Evolutionary conservation across 768 basidiomycete genomes (phyloP).

Genomic region (Pleurotus pulmonarius): DNA sequence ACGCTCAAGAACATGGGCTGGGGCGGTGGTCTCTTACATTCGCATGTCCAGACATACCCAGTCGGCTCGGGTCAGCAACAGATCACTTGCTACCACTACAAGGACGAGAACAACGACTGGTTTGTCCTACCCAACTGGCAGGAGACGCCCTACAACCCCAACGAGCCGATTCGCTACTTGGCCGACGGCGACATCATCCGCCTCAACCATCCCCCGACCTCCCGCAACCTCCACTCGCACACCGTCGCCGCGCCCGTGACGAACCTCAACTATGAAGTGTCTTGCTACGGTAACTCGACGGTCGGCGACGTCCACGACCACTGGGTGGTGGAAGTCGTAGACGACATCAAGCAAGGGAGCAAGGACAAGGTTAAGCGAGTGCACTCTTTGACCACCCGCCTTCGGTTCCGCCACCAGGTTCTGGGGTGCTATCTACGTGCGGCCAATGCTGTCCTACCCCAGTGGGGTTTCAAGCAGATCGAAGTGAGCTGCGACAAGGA

Average conservation of each 20-base stretch:
- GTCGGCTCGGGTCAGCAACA: constrained; percentile 92
- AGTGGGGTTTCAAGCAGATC: constrained; percentile 99
- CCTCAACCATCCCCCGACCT: constrained; percentile 77
- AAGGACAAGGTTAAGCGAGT: constrained; percentile 60
- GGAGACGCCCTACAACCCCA: constrained; percentile 59
- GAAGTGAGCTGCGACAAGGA: constrained; percentile 94
- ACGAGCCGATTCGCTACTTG: constrained; percentile 68
- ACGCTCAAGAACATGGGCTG: constrained; percentile 98
- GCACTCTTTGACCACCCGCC: constrained; percentile 86
- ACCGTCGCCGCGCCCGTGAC: constrained; percentile 81
- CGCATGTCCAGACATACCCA: constrained; percentile 94
- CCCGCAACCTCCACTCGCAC: constrained; percentile 92
- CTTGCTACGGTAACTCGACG: constrained; percentile 89
- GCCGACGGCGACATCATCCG: constrained; percentile 76
- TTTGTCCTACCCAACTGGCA: constrained; percentile 78
- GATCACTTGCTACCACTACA: constrained; percentile 99
- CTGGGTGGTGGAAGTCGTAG: constrained; percentile 92
- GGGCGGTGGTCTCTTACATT: constrained; percentile 95
- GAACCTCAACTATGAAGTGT: constrained; percentile 88
- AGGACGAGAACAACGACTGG: constrained; percentile 97
- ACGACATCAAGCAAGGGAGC: constrained; percentile 72
- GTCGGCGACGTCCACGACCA: constrained; percentile 87
- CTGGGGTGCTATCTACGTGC: constrained; percentile 89
- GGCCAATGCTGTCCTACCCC: constrained; percentile 83
- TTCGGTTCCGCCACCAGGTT: constrained; percentile 76